Conservation (phyloP, 345 rosid genomes). For the Aurinia saxatilis region DNA sequence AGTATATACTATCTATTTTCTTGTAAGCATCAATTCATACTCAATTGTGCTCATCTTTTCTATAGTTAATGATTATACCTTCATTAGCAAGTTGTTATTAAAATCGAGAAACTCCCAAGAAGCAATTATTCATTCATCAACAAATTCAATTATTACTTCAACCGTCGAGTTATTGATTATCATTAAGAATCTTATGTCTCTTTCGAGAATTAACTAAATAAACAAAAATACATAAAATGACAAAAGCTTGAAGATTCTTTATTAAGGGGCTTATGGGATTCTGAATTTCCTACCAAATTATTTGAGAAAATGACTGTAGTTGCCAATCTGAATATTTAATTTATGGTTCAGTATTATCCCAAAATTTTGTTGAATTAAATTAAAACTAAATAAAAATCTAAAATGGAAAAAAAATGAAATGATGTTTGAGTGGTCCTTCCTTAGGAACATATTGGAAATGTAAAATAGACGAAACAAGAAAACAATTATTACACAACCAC, state of each 20-base stretch:
- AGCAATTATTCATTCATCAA: constrained; percentile 23
- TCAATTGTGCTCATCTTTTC: constrained; percentile 3
- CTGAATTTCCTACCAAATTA: constrained; percentile 8
- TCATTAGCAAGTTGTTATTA: constrained; percentile 6
- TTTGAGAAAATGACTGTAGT: constrained; percentile 18
- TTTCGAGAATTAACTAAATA: neutral
- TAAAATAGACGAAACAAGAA: constrained; percentile 22
- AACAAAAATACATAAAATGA: neutral
- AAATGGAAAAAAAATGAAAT: neutral
- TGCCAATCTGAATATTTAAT: neutral
- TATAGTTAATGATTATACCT: constrained; percentile 18
- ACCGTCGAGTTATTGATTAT: constrained; percentile 1
- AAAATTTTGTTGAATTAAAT: neutral
- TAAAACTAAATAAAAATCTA: neutral
- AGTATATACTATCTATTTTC: no score
- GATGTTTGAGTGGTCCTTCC: constrained; percentile 17
- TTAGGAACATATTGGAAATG: constrained; percentile 20
- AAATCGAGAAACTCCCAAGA: neutral
- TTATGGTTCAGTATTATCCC: neutral
- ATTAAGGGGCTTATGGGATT: neutral
- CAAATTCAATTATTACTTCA: constrained; percentile 25
- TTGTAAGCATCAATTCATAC: constrained; percentile 1
- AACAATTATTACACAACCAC: constrained; percentile 25
- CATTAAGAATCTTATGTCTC: constrained; percentile 3
- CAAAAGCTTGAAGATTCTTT: neutral